Evolutionary conservation across 805 yeast genomes (phyloP), one percentile per base, ranked within the genome.

Genomic region (Myxozyma udenii): DNA sequence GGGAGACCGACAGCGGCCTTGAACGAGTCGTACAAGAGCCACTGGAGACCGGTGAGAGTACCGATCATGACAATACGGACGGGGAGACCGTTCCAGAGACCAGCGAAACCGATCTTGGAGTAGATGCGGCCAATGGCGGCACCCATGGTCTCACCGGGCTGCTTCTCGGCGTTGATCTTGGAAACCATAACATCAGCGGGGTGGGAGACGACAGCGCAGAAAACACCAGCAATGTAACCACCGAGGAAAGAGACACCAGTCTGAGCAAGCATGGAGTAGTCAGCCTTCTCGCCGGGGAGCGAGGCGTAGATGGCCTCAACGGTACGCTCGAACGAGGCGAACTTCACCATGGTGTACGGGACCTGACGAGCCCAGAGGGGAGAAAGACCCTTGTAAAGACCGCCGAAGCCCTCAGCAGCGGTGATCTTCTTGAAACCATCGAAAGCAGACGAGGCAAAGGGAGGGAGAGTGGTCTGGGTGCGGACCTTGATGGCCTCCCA

Each of bases 131-230:
- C 62, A 38, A 86, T 75, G 9, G 95, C 93, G 28, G 74, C 72
- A 25, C 83, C 82, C 63, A 79, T 76, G 3, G 84, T 65, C 72
- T 89, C 95, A 44, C 75, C 76, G 30, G 83, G 77, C 66, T 70
- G 71, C 64, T 79, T 81, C 63, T 81, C 89, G 54, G 84, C 77
- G 68, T 87, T 90, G 64, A 93, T 81, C 77, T 89, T 87, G 44
- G 95, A 86, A 23, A 91, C 98, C 95, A 93, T 84, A 30, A 91
- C 97, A 71, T 91, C 98, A n/a, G 98, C 98, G 19, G 98, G 98
- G 70, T 93, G 97, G 24, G 97, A 90, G 16, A 90, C 93, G 46
- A 85, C 74, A 5, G 98, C 98, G 76, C 97, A 91, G 74, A 90
- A 80, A 50, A 93, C 83, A 83, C 98, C 98, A 9, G 98, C 98